Conservation (phyloP, 1,284 basidiomycete species). For the Moesziomyces globuligerus region DNA sequence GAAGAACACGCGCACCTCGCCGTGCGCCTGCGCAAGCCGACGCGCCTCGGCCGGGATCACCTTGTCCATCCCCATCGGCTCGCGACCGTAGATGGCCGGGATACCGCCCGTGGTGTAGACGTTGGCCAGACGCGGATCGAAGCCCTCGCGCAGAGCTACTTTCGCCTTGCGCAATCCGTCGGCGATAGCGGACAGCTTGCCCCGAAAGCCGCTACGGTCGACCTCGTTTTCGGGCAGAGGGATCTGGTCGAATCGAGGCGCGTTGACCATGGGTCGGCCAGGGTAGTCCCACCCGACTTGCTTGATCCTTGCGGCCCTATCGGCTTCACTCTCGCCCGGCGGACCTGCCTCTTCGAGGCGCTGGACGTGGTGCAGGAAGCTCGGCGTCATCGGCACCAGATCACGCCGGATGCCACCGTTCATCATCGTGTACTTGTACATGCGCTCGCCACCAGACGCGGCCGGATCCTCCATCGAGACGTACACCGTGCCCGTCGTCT, state of each 20-base stretch:
- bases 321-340: no score
- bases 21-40: constrained; percentile 1
- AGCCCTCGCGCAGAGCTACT: neutral
- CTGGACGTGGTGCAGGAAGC: neutral
- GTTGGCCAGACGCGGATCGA: neutral
- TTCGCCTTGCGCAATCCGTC: neutral
- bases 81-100: constrained; percentile 2
- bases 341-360: neutral
- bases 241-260: no score
- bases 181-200: neutral
- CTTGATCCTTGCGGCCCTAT: no score
- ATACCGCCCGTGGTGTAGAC: constrained; percentile 9
- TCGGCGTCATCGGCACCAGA: neutral
- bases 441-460: no score
- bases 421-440: neutral
- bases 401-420: no score
- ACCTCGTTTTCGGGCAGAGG: neutral
- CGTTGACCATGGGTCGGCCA: no score
- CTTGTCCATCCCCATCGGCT: neutral
- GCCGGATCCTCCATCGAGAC: neutral
- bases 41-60: constrained; percentile 8
- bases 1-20: constrained; percentile 11
- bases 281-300: no score
- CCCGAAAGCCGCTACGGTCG: neutral
- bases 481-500: neutral